phyloP scores from a whole-genome alignment of 371 early-diverging fungal species.

The Apophysomyces variabilis region DNA sequence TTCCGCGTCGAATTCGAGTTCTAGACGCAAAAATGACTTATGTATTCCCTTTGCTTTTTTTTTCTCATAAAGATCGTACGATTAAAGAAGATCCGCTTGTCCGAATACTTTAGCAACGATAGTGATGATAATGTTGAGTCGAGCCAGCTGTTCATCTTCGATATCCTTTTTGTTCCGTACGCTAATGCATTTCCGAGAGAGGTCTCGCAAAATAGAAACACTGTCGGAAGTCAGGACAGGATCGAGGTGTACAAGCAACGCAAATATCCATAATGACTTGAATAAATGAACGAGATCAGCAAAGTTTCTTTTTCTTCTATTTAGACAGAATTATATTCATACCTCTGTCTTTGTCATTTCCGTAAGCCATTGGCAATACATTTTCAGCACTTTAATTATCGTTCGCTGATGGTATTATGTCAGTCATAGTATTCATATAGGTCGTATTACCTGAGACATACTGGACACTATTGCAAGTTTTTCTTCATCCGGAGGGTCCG shows the following conservation, averaged over 20 bases:
- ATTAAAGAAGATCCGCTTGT: conserved; percentile 40
- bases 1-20: conserved; percentile 69
- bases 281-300: neutral
- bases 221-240: conserved; percentile 45
- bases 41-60: neutral
- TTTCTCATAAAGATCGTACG: neutral
- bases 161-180: conserved; percentile 20
- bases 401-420: neutral
- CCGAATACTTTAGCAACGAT: conserved; percentile 44
- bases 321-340: neutral
- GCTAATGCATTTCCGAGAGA: conserved; percentile 41
- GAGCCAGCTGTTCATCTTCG: conserved; percentile 18
- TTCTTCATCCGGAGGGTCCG: conserved; percentile 1
- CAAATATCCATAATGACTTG: conserved; percentile 41
- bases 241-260: conserved; percentile 42
- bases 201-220: conserved; percentile 35
- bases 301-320: neutral
- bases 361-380: conserved; percentile 38
- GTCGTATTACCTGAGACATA: conserved; percentile 24
- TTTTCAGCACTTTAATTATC: conserved; percentile 26
- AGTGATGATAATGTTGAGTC: conserved; percentile 45
- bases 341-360: conserved; percentile 25
- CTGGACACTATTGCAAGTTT: conserved; percentile 10
- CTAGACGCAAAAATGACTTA: conserved; percentile 21
- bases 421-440: neutral